phyloP scores from a whole-genome alignment of 2,329 filamentous ascomycete genomes.

The Helotiales sp. region DNA sequence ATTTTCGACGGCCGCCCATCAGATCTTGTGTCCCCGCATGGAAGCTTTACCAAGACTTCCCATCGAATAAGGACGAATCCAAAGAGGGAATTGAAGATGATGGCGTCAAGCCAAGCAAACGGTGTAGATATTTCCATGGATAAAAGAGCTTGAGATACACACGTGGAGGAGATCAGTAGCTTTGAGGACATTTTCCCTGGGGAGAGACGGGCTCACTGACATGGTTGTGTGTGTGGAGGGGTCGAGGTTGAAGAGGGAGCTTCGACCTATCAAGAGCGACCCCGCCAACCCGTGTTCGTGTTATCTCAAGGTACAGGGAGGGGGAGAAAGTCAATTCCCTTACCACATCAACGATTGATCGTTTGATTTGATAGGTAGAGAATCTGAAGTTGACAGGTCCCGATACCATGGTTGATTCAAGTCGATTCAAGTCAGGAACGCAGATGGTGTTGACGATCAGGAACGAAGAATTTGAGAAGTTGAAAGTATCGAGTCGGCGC shows the following conservation, averaged over 20 bases:
- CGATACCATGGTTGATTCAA: too few relatives aligned
- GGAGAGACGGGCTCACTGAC: not conserved
- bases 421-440: too few relatives aligned
- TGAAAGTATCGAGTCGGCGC: too few relatives aligned
- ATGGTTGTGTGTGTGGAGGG: not conserved
- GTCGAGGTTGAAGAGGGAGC: not conserved
- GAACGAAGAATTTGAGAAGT: too few relatives aligned
- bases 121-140: conserved; percentile 7
- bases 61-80: not conserved
- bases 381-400: too few relatives aligned
- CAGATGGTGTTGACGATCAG: too few relatives aligned
- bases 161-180: not conserved
- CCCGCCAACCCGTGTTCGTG: conserved; percentile 11
- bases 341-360: too few relatives aligned
- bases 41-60: conserved; percentile 3
- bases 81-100: not conserved
- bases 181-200: not conserved
- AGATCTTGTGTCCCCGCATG: not conserved
- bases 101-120: conserved; percentile 7
- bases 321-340: too few relatives aligned
- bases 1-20: conserved; percentile 11
- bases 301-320: too few relatives aligned
- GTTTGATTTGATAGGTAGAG: too few relatives aligned
- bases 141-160: not conserved
- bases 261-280: conserved; percentile 9